phyloP scores from a whole-genome alignment of 805 yeast species.

The Zygosaccharomyces pseudorouxii region DNA sequence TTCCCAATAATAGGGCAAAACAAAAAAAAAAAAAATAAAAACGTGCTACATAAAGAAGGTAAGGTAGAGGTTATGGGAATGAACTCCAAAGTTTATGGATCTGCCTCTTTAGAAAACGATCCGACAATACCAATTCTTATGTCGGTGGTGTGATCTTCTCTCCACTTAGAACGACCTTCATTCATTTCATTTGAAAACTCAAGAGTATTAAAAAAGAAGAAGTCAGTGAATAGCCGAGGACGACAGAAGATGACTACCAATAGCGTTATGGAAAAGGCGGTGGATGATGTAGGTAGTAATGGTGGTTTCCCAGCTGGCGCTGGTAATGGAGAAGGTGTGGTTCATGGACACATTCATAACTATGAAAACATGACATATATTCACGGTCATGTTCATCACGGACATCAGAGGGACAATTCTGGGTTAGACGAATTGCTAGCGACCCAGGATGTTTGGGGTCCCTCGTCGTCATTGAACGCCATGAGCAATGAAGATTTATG shows the following conservation, averaged over 20 bases:
- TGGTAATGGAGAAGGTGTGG: constrained; percentile 43
- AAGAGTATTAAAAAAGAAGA: neutral
- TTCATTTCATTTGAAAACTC: neutral
- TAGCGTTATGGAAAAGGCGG: neutral
- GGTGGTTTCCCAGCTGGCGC: neutral
- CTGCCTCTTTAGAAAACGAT: neutral
- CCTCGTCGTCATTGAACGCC: neutral
- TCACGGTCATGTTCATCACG: constrained; percentile 61
- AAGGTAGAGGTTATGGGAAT: neutral
- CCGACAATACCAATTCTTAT: neutral
- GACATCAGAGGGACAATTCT: neutral
- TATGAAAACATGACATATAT: constrained; percentile 58
- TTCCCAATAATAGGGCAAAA: neutral
- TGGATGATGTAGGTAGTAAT: neutral
- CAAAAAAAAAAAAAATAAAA: constrained; percentile 2
- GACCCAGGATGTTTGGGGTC: neutral
- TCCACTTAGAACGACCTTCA: neutral
- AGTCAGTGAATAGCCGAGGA: neutral
- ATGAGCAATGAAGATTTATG: constrained; percentile 10
- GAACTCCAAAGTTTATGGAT: neutral
- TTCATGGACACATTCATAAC: constrained; percentile 64
- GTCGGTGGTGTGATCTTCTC: neutral
- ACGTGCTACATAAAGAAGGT: neutral
- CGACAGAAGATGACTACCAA: constrained; percentile 1
- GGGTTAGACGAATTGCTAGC: neutral